These are phyloP conservation scores for Angophora floribunda DNA, from an alignment of 345 rosid species.

Conservation along the genomic window DNA sequence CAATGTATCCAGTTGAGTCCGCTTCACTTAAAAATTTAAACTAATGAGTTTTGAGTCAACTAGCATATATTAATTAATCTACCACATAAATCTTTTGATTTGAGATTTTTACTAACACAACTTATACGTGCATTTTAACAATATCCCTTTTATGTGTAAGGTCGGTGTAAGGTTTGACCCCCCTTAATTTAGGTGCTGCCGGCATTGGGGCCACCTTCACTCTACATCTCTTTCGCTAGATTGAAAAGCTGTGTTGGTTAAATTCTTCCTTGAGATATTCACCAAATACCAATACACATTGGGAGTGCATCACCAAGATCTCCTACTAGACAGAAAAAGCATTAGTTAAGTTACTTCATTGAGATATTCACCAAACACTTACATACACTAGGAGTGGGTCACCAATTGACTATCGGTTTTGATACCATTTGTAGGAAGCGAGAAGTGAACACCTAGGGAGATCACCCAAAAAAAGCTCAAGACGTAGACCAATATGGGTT, in stretches of 20 bases:
- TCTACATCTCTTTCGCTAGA: not conserved
- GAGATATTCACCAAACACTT: rapidly evolving
- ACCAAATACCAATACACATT: not conserved
- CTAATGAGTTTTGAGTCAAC: not conserved
- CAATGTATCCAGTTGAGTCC: not conserved
- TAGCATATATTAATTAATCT: not conserved
- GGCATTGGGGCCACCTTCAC: not conserved
- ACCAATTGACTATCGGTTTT: rapidly evolving
- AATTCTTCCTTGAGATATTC: not conserved
- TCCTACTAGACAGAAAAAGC: not conserved
- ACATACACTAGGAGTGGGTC: rapidly evolving
- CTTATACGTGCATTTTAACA: rapidly evolving
- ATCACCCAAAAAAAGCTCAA: not conserved
- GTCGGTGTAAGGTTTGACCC: not conserved
- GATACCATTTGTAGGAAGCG: not conserved
- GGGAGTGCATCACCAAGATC: not conserved
- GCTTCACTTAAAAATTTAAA: not conserved
- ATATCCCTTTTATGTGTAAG: not conserved
- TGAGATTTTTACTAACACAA: not conserved
- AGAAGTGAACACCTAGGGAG: rapidly evolving
- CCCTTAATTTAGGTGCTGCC: not conserved
- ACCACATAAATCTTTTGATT: rapidly evolving
- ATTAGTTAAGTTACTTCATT: not conserved
- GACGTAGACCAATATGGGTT: too few relatives aligned
- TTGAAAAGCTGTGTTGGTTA: not conserved